These are phyloP conservation scores for Cyberlindnera euphorbiiphila DNA, from an alignment of 805 yeast genomes.

Conservation along the genomic window DNA sequence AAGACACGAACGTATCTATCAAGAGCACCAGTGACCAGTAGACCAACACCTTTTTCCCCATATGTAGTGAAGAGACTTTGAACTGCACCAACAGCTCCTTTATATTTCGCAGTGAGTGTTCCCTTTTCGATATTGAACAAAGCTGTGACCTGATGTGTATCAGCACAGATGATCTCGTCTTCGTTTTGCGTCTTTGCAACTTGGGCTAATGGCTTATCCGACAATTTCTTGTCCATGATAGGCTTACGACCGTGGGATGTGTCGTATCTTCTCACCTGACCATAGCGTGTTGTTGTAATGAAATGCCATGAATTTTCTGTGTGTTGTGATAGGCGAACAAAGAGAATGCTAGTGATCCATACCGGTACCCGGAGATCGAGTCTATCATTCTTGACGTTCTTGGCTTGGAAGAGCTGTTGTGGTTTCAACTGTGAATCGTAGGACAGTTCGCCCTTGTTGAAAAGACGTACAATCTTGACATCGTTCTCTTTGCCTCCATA, in stretches of 20 bases:
- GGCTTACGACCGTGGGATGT: constrained; percentile 70
- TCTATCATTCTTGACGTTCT: constrained; percentile 77
- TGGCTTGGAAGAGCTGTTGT: constrained; percentile 57
- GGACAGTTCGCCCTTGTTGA: constrained; percentile 9
- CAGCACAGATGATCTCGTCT: constrained; percentile 60
- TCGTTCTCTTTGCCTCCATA: constrained; percentile 86
- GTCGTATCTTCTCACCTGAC: constrained; percentile 73
- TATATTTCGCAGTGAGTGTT: constrained; percentile 61
- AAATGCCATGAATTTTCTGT: constrained; percentile 43
- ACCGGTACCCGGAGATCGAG: constrained; percentile 80
- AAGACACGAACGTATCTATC: constrained; percentile 84
- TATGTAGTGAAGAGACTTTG: constrained; percentile 28
- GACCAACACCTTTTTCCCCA: constrained; percentile 32
- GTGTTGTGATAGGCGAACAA: constrained; percentile 35
- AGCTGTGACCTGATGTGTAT: constrained; percentile 63
- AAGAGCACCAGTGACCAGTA: constrained; percentile 75
- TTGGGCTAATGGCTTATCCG: constrained; percentile 51
- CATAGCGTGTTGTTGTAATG: constrained; percentile 67
- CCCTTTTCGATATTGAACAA: constrained; percentile 50
- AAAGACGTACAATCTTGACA: constrained; percentile 40
- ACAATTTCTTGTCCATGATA: constrained; percentile 45
- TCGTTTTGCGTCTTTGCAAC: constrained; percentile 23
- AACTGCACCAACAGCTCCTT: constrained; percentile 76
- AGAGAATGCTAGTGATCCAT: constrained; percentile 61
- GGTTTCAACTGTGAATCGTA: constrained; percentile 26